Percentiles rank a stretch among this genome's conserved stretches.
Evolutionary conservation across 2,329 filamentous ascomycete genomes (phyloP).

Genomic region (Chaetomiaceae sp.): DNA sequence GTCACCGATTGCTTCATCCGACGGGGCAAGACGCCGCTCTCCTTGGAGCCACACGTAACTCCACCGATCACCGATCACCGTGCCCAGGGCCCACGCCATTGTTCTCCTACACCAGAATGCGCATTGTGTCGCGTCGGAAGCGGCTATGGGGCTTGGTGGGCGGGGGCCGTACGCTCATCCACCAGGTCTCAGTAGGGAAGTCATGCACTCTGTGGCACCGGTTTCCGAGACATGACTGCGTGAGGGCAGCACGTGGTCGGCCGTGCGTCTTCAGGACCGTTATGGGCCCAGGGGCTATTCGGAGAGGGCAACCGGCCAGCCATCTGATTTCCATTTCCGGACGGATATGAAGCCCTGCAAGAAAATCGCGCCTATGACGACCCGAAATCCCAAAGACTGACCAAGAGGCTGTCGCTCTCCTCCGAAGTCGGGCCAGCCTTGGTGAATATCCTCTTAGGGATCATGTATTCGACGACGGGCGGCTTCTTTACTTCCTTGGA

Average conservation of each 20-base stretch:
- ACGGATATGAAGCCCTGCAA: neutral
- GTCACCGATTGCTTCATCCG: conserved; percentile 2
- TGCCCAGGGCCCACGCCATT: conserved; percentile 4
- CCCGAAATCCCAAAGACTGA: conserved; percentile 58
- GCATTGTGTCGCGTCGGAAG: neutral
- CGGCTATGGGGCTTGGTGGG: neutral
- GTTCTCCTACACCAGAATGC: neutral
- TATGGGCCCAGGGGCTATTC: neutral
- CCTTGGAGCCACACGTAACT: neutral
- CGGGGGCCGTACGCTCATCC: neutral
- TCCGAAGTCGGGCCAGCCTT: conserved; percentile 43
- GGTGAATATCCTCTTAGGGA: conserved; percentile 77
- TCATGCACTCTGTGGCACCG: no score
- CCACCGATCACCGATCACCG: neutral
- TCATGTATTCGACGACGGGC: conserved; percentile 89
- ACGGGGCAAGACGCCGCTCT: neutral
- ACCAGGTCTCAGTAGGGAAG: no score
- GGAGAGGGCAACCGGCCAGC: no score
- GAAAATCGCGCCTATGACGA: no score
- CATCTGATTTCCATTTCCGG: neutral
- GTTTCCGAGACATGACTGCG: neutral
- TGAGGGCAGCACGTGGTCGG: neutral
- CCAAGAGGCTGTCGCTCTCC: conserved; percentile 51
- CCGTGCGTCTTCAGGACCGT: neutral
- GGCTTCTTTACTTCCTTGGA: conserved; percentile 77